A percentile compares a stretch with the other conserved stretches of the same genome.
These are phyloP conservation scores for Exsudoporus floridanus DNA, from an alignment of 1,284 basidiomycete genomes.

Conservation along the genomic window DNA sequence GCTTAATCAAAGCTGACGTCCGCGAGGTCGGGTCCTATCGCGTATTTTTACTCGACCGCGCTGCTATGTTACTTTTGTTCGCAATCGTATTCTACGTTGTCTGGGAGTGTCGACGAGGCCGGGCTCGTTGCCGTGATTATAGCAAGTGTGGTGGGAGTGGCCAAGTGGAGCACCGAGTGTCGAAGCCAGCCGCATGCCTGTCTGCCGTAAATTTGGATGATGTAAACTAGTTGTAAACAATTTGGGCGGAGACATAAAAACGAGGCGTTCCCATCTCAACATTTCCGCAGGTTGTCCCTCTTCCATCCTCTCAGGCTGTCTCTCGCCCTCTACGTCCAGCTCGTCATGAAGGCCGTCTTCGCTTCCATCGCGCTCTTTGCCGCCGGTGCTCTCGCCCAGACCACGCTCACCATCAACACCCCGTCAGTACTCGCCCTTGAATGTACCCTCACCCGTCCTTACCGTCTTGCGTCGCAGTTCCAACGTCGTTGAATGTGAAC, in stretches of 20 bases:
- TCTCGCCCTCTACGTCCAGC: background rate
- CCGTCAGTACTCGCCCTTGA: constrained; percentile 46
- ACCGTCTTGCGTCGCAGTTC: constrained; percentile 11
- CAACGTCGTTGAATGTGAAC: constrained; percentile 51
- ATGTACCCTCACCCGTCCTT: background rate
- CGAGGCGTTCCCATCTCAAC: background rate
- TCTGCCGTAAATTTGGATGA: background rate
- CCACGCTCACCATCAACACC: constrained; percentile 50
- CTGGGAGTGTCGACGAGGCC: background rate
- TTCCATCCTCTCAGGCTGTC: background rate
- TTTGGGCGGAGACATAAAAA: constrained; percentile 38
- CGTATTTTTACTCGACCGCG: constrained; percentile 8
- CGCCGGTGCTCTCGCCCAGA: constrained; percentile 39
- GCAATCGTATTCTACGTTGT: background rate
- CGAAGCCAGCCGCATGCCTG: too few relatives aligned
- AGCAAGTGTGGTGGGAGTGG: background rate
- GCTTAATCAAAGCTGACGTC: constrained; percentile 9
- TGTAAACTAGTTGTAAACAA: background rate
- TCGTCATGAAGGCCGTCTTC: constrained; percentile 47
- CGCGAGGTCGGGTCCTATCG: background rate
- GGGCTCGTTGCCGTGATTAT: constrained; percentile 15
- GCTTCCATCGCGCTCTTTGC: constrained; percentile 42
- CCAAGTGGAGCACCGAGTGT: too few relatives aligned
- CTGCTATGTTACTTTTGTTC: background rate
- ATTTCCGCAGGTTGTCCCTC: constrained; percentile 23